Base-by-base conservation (phyloP, 108 stramenopile genomes). In the Epithemia pelagica region DNA sequence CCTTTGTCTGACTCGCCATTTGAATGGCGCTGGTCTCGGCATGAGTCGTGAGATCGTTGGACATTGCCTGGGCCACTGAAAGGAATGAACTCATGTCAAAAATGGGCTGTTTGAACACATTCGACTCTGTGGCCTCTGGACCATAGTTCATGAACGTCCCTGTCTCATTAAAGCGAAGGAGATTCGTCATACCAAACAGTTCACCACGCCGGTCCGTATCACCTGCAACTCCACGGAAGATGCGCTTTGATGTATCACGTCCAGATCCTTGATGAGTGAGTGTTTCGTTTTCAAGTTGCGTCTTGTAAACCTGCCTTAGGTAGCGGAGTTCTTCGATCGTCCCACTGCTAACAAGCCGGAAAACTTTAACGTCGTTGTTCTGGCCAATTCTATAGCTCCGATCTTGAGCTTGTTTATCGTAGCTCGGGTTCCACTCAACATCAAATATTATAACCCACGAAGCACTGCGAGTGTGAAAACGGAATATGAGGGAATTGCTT, bases 281-380 rank as follows among this genome's bases (percentile, higher is more conserved):
- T 2, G 91, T 89, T 66, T 89, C 83, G 58, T 88, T 74, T 53
- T 84, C 91, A 25, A 98, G 83, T 58, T 95, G 95, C 28, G 85
- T 78, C 75, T 98, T 98, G 81, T 98, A 96, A 21, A 98, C 68
- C 65, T 98, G 97, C 0, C 97, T 70, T 32, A 92, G 84, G 68
- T 98, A 98, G 59, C 78, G 86, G 53, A 96, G 76, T 59, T 97
- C 97, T 66, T 97, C 97, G 25, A 97, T 87, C 20, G 95, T 96
- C n/a, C 95, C 94, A 31, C 82, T 73, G 22, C 90, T 68, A 54
- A 95, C 85, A 2, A 93, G 75, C n/a, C 91, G 84, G 27, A 86
- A 65, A 22, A 95, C 93, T 2, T 79, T 73, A 3, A 97, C 96
- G 68, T 95, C 78, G 2, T 82, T 73, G 58, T 69, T 76, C 78